Evolutionary conservation across 306 rosid species (phyloP).

Genomic region (Quercus rubra): DNA sequence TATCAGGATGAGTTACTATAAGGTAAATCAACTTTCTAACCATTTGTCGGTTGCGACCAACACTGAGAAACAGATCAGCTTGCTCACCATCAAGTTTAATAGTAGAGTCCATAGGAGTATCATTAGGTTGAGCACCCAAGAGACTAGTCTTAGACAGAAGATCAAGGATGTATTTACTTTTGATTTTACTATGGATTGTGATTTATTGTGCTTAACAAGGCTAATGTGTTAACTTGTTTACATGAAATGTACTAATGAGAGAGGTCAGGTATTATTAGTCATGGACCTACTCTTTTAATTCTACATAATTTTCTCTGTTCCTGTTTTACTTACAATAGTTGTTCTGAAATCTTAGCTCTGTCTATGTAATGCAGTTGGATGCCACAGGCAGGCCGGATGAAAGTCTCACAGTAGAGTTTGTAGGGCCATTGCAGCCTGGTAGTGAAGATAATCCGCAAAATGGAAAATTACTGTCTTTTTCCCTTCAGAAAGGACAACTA

Average conservation of each 20-base stretch:
- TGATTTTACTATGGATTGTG: not conserved
- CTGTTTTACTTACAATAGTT: not conserved
- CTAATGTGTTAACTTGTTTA: not conserved
- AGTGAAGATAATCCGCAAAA: conserved; percentile 43
- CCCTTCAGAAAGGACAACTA: conserved; percentile 79
- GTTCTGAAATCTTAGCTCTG: conserved; percentile 23
- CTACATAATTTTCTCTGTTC: conserved; percentile 1
- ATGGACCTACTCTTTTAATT: not conserved
- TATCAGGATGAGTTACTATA: too few relatives aligned
- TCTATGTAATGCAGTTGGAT: conserved; percentile 61
- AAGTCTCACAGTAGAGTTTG: conserved; percentile 71
- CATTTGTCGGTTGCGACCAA: too few relatives aligned
- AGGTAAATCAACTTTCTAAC: too few relatives aligned
- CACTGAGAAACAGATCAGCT: too few relatives aligned
- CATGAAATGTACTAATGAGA: not conserved
- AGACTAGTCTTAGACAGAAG: too few relatives aligned
- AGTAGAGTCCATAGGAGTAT: too few relatives aligned
- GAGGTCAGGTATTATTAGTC: not conserved
- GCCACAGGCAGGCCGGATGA: conserved; percentile 91
- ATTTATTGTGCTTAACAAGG: not conserved
- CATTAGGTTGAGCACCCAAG: too few relatives aligned
- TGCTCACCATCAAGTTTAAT: too few relatives aligned
- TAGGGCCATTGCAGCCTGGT: conserved; percentile 64
- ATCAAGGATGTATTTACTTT: too few relatives aligned
- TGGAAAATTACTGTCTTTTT: conserved; percentile 59